These are phyloP conservation scores for Lactarius tabidus DNA, from an alignment of 768 basidiomycete species.

Conservation along the genomic window DNA sequence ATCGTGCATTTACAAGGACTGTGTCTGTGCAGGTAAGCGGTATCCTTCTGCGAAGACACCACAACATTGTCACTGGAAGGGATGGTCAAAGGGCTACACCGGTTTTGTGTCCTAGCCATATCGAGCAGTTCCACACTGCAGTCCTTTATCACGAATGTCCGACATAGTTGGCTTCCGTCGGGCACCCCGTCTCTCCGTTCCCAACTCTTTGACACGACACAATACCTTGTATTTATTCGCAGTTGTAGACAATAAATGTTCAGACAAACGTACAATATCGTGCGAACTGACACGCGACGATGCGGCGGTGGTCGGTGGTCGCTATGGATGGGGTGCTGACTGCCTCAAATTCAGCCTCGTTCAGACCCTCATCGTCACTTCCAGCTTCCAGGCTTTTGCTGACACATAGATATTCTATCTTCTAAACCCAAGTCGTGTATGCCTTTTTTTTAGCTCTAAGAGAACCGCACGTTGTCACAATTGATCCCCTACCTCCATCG, in stretches of 20 bases:
- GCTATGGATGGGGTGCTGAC: neutral
- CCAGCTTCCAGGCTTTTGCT: constrained; percentile 14
- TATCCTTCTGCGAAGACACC: neutral
- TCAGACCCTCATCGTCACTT: constrained; percentile 7
- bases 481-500: constrained; percentile 28
- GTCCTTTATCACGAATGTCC: neutral
- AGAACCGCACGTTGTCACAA: constrained; percentile 27
- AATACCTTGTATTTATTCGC: constrained; percentile 6
- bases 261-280: constrained; percentile 9
- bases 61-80: neutral
- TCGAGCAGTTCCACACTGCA: neutral
- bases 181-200: neutral
- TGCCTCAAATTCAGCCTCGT: constrained; percentile 17
- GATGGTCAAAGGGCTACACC: neutral
- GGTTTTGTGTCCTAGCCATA: neutral
- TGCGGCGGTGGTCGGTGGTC: constrained; percentile 3
- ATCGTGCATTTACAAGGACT: too few species aligned
- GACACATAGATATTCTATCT: constrained; percentile 24
- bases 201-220: neutral
- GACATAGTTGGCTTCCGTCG: neutral
- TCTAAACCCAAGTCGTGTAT: constrained; percentile 23
- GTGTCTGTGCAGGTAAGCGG: neutral
- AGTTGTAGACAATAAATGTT: constrained; percentile 2
- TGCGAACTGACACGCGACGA: constrained; percentile 25
- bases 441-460: constrained; percentile 21